These are phyloP conservation scores for Colletotrichum graminicola DNA, from an alignment of 2,329 filamentous ascomycete genomes.

Conservation along the genomic window DNA sequence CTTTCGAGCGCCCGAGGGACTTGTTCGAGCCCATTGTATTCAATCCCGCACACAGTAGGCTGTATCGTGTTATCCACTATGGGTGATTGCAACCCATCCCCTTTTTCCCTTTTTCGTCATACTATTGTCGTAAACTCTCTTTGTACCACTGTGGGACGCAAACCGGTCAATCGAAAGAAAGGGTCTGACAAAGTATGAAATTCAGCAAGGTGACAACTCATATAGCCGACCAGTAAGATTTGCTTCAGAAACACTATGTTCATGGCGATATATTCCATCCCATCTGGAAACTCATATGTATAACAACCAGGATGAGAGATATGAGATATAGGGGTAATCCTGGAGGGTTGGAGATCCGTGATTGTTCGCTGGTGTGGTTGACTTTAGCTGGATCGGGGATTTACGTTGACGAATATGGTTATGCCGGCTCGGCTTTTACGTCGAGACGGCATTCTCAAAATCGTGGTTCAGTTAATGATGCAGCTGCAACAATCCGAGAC, in stretches of 20 bases:
- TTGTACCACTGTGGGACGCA: constrained; percentile 62
- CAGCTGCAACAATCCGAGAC: constrained; percentile 12
- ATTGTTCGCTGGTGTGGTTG: neutral
- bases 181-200: neutral
- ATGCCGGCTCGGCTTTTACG: constrained; percentile 48
- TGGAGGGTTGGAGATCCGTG: neutral
- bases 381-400: constrained; percentile 2
- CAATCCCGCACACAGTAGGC: constrained; percentile 62
- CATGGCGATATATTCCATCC: constrained; percentile 67
- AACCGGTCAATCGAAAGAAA: neutral
- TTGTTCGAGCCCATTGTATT: constrained; percentile 63
- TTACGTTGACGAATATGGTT: constrained; percentile 45
- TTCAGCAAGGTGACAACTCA: constrained; percentile 46
- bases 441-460: neutral
- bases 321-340: neutral
- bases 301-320: neutral
- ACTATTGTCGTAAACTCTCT: constrained; percentile 64
- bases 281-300: constrained; percentile 44
- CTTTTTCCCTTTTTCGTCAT: constrained; percentile 60
- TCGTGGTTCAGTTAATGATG: neutral
- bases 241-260: constrained; percentile 67
- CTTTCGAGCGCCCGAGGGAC: constrained; percentile 62
- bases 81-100: constrained; percentile 63
- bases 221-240: constrained; percentile 65
- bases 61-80: constrained; percentile 61